Base-by-base conservation (phyloP, 1,284 basidiomycete genomes). In the Pseudozyma sp. region DNA sequence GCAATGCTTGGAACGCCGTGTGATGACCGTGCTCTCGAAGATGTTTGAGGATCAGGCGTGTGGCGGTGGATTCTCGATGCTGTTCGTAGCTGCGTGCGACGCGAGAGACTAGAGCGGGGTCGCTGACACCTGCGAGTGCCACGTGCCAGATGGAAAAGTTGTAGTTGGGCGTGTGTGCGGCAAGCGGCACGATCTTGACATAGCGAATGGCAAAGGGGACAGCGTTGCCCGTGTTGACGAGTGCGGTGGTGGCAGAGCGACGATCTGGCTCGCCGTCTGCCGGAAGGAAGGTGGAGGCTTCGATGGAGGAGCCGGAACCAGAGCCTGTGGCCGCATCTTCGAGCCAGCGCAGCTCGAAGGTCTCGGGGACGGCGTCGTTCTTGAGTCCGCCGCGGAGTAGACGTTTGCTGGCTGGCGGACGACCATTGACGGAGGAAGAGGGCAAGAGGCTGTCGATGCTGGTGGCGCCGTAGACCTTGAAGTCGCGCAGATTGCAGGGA, bases 11-110 rank as follows among this genome's bases (percentile, higher is more conserved):
- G 79, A 89, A 92, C 1, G 92, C 89, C 0, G 89, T 87, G 42
- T 92, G 86, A 54, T 92, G 88, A 16, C 91, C 89, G 35, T 91
- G 88, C 81, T 91, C 89, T 47, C 92, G 89, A 39, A 94, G 88
- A 77, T 93, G 90, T 77, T 93, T 93, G 58, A 93, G 87, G 39
- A 85, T 79, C 30, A 84, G 73, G 37, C 81, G 80, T 0, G 74
- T 68, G 5, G 81, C 75, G 0, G 63, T 63, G 13, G 65, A 67
- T 31, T 78, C 71, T 24, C 82, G 78, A 62, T 83, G 69, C 67
- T 82, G 59, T 16, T 73, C 61, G 52, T 79, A 79, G 58, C 69
- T 70, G 11, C 49, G 58, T 31, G 65, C 50, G 9, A 78, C 76
- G 16, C 68, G 51, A 7, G 51, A 45, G 24, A 84, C 75, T 5